These are phyloP conservation scores for Penicillium frequentans DNA, from an alignment of 2,329 filamentous ascomycete species.

Conservation along the genomic window DNA sequence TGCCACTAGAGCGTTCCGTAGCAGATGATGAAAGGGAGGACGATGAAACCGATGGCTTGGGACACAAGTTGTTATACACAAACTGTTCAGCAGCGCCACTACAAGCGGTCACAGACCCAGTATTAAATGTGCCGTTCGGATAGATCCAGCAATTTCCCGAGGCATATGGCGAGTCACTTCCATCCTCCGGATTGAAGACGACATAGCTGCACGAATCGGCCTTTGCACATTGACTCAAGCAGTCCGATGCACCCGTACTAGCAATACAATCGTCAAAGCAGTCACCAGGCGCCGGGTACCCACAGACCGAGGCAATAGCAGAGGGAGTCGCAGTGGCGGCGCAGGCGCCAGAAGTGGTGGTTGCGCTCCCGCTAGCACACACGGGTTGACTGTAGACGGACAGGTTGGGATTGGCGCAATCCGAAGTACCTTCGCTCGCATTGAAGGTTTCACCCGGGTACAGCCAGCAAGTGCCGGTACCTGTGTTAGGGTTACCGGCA, in stretches of 20 bases:
- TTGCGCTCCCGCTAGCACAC: conserved; percentile 18
- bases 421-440: conserved; percentile 18
- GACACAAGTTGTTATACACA: conserved; percentile 33
- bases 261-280: conserved; percentile 25
- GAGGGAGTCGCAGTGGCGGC: conserved; percentile 30
- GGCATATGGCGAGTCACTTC: conserved; percentile 19
- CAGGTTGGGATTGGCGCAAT: conserved; percentile 19
- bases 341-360: conserved; percentile 24
- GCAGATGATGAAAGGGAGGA: conserved; percentile 13
- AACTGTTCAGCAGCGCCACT: conserved; percentile 26
- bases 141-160: conserved; percentile 33
- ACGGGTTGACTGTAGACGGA: conserved; percentile 25
- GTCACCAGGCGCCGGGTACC: conserved; percentile 26
- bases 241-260: conserved; percentile 22
- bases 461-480: conserved; percentile 30
- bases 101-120: conserved; percentile 19
- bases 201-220: conserved; percentile 28
- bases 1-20: conserved; percentile 5
- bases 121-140: conserved; percentile 27
- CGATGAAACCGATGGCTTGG: conserved; percentile 24
- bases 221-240: conserved; percentile 27
- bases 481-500: conserved; percentile 27
- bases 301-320: conserved; percentile 31
- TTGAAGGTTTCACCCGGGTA: conserved; percentile 30
- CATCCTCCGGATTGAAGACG: conserved; percentile 26